phyloP scores from a whole-genome alignment of 2,329 filamentous ascomycete genomes.

The Alternaria arborescens region DNA sequence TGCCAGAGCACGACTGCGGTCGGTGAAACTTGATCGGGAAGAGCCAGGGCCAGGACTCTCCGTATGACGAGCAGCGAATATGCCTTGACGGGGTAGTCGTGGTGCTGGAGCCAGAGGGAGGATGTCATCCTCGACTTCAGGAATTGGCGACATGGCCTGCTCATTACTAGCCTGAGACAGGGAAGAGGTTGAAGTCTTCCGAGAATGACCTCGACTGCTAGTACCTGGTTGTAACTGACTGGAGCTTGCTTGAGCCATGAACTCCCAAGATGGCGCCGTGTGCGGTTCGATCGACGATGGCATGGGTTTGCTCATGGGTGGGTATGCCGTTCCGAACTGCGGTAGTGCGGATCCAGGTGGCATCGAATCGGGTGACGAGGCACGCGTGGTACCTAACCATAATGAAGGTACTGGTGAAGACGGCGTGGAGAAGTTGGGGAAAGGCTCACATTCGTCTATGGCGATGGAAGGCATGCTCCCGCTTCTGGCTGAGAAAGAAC shows the following conservation, averaged over 20 bases:
- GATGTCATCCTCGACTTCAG: slow-evolving; percentile 43
- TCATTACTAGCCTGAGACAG: slow-evolving; percentile 41
- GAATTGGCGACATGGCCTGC: slow-evolving; percentile 37
- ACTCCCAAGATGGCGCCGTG: slow-evolving; percentile 47
- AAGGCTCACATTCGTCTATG: slow-evolving; percentile 49
- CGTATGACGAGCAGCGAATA: slow-evolving; percentile 39
- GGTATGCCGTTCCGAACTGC: slow-evolving; percentile 29
- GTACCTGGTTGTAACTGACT: slow-evolving; percentile 34
- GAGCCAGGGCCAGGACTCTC: slow-evolving; percentile 39
- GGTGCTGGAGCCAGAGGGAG: slow-evolving; percentile 37
- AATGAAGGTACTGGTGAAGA: slow-evolving; percentile 50
- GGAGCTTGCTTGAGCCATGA: slow-evolving; percentile 38
- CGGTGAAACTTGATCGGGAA: slow-evolving; percentile 41
- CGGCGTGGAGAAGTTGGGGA: slow-evolving; percentile 38
- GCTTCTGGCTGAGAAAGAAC: slow-evolving; percentile 34
- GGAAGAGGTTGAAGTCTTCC: slow-evolving; percentile 46
- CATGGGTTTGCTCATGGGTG: slow-evolving; percentile 28
- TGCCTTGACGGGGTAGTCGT: slow-evolving; percentile 40
- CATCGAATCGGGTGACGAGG: slow-evolving; percentile 46
- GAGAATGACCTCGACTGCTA: slow-evolving; percentile 36
- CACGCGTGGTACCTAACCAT: slow-evolving; percentile 49
- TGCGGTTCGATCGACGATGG: slow-evolving; percentile 40
- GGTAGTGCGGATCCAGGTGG: slow-evolving; percentile 39
- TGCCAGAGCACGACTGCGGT: slow-evolving; percentile 44
- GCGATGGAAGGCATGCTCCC: slow-evolving; percentile 46